Conservation (phyloP, 768 basidiomycete genomes). For the Rossbeevera mucosa region DNA sequence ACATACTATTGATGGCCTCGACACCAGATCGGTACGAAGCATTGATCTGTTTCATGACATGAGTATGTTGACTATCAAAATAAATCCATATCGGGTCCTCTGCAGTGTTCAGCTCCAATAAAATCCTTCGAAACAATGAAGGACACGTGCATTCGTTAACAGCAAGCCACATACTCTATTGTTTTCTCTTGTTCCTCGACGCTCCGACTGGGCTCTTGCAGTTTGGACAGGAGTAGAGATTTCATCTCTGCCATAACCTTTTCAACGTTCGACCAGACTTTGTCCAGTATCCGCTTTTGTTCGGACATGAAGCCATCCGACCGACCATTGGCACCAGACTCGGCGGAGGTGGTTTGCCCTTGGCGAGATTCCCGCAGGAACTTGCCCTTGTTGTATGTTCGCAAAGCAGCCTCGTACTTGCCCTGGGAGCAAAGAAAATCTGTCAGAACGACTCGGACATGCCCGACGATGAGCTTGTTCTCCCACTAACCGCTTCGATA, state of each 20-base stretch:
- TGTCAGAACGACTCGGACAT: not conserved
- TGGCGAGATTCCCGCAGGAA: constrained; percentile 87
- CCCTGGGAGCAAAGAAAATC: constrained; percentile 50
- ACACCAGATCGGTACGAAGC: constrained; percentile 51
- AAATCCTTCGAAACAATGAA: constrained; percentile 51
- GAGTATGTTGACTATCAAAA: constrained; percentile 88
- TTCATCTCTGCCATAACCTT: constrained; percentile 93
- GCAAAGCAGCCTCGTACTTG: constrained; percentile 87
- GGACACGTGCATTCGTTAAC: not conserved
- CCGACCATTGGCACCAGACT: constrained; percentile 54
- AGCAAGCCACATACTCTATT: constrained; percentile 65
- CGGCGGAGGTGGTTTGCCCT: constrained; percentile 73
- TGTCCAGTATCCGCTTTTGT: constrained; percentile 90
- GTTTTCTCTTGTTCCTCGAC: constrained; percentile 97
- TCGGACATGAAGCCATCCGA: constrained; percentile 55
- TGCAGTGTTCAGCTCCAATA: constrained; percentile 78
- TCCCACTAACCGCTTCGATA: constrained; percentile 70
- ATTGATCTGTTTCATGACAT: constrained; percentile 77
- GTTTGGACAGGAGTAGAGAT: constrained; percentile 64
- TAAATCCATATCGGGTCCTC: constrained; percentile 96
- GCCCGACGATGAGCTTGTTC: not conserved
- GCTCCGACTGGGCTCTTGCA: constrained; percentile 74
- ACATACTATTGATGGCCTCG: constrained; percentile 45
- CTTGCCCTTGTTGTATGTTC: constrained; percentile 97
- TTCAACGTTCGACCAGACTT: constrained; percentile 94